Conservation (phyloP, 2,329 filamentous ascomycete genomes). For the Pseudocercospora macadamiae region DNA sequence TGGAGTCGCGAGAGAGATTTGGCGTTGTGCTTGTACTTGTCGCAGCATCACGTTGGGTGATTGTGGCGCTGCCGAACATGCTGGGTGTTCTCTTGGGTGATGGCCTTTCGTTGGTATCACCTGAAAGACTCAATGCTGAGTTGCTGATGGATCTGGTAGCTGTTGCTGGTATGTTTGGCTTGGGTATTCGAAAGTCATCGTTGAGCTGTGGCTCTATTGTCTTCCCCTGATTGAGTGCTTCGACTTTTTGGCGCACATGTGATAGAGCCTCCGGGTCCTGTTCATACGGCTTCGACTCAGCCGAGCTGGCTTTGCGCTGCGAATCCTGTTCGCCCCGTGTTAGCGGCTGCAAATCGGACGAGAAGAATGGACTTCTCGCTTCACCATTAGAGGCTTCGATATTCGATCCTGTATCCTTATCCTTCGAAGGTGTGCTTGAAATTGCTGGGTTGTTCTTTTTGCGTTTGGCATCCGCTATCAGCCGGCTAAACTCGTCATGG, state of each 20-base stretch:
- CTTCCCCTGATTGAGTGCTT: slow-evolving; percentile 26
- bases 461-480: slow-evolving; percentile 75
- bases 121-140: not conserved
- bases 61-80: not conserved
- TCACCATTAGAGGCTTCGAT: too few species aligned
- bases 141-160: slow-evolving; percentile 3
- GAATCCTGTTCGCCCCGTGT: slow-evolving; percentile 10
- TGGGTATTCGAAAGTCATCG: slow-evolving; percentile 23
- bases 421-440: slow-evolving; percentile 18
- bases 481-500: slow-evolving; percentile 71
- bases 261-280: slow-evolving; percentile 31
- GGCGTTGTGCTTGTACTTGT: too few species aligned
- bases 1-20: slow-evolving; percentile 5
- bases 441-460: slow-evolving; percentile 45
- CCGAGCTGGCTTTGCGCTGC: not conserved
- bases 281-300: slow-evolving; percentile 28
- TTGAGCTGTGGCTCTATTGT: slow-evolving; percentile 28
- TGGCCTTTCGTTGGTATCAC: not conserved
- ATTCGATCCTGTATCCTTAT: slow-evolving; percentile 12
- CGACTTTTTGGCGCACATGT: slow-evolving; percentile 32
- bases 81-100: not conserved
- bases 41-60: too few species aligned
- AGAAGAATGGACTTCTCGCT: slow-evolving; percentile 24
- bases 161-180: slow-evolving; percentile 1
- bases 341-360: slow-evolving; percentile 6